Conservation (phyloP, 495 filamentous ascomycete species). For the Trichocladium antarcticum region DNA sequence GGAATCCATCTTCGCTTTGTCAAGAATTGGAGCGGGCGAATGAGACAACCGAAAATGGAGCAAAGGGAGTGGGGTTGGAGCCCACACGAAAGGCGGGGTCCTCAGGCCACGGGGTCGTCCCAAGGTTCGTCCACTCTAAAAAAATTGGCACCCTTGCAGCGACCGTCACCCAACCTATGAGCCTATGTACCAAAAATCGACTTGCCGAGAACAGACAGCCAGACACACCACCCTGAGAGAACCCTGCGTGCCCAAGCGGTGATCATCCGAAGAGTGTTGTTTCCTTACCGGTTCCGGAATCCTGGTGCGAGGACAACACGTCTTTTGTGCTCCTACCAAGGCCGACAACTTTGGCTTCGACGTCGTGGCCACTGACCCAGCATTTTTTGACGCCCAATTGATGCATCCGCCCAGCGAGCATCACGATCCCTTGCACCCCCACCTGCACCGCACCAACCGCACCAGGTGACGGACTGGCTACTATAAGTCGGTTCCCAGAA, state of each 20-base stretch:
- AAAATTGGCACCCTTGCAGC: slow-evolving; percentile 9
- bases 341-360: slow-evolving; percentile 7
- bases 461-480: slow-evolving; percentile 10
- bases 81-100: slow-evolving; percentile 9
- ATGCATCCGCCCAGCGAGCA: slow-evolving; percentile 13
- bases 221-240: neutral
- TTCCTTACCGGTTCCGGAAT: slow-evolving; percentile 12
- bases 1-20: too few relatives aligned
- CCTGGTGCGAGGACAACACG: slow-evolving; percentile 17
- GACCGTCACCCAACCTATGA: slow-evolving; percentile 4
- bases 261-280: slow-evolving; percentile 15
- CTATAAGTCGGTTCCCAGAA: slow-evolving; percentile 9
- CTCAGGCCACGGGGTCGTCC: slow-evolving; percentile 1
- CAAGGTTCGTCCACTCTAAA: neutral
- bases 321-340: slow-evolving; percentile 8
- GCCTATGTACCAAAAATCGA: neutral
- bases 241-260: slow-evolving; percentile 7
- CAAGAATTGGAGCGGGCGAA: too few relatives aligned
- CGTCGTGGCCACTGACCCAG: slow-evolving; percentile 17
- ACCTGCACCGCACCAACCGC: slow-evolving; percentile 9
- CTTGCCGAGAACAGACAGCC: neutral
- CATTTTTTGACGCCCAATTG: slow-evolving; percentile 5
- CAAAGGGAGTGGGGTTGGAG: neutral
- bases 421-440: slow-evolving; percentile 10
- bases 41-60: neutral